phyloP scores from a whole-genome alignment of 2,329 filamentous ascomycete genomes.

The Xylariales sp. region DNA sequence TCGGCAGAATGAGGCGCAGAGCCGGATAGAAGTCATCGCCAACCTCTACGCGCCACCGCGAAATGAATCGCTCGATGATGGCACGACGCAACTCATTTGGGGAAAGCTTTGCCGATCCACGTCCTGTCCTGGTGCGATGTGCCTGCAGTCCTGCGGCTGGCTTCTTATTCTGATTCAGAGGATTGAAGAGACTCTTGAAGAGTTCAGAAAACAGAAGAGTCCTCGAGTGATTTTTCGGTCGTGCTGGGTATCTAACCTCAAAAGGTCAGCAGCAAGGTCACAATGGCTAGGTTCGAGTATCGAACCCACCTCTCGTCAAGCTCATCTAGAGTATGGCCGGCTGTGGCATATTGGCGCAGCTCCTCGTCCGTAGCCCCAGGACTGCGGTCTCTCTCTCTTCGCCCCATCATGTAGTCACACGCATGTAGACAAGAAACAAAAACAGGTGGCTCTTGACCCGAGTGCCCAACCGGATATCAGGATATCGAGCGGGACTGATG shows the following conservation, averaged over 20 bases:
- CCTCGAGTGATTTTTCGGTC: conserved; percentile 73
- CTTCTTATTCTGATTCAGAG: conserved; percentile 72
- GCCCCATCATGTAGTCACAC: conserved; percentile 32
- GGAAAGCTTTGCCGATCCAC: conserved; percentile 54
- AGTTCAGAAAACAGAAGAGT: conserved; percentile 82
- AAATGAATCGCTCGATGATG: conserved; percentile 83
- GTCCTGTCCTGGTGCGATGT: conserved; percentile 55
- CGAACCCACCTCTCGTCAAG: conserved; percentile 39
- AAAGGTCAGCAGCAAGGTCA: too few species aligned
- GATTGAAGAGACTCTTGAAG: conserved; percentile 75
- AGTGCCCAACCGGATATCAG: too few species aligned
- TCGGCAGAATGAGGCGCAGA: conserved; percentile 83
- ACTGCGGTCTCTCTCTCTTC: conserved; percentile 22
- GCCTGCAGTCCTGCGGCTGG: conserved; percentile 55
- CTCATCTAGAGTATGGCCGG: conserved; percentile 34
- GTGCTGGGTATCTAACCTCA: conserved; percentile 77
- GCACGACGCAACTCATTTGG: conserved; percentile 74
- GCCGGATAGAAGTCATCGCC: conserved; percentile 92
- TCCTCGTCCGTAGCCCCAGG: conserved; percentile 45
- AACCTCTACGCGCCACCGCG: conserved; percentile 80
- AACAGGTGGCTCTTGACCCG: too few species aligned
- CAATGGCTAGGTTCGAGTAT: too few species aligned
- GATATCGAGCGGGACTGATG: too few species aligned
- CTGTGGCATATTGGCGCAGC: conserved; percentile 42
- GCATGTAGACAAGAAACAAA: too few species aligned